Percentiles rank a stretch among this genome's conserved stretches.
Conservation (phyloP, 148 eudicot species). For the Heliosperma pusillum region DNA sequence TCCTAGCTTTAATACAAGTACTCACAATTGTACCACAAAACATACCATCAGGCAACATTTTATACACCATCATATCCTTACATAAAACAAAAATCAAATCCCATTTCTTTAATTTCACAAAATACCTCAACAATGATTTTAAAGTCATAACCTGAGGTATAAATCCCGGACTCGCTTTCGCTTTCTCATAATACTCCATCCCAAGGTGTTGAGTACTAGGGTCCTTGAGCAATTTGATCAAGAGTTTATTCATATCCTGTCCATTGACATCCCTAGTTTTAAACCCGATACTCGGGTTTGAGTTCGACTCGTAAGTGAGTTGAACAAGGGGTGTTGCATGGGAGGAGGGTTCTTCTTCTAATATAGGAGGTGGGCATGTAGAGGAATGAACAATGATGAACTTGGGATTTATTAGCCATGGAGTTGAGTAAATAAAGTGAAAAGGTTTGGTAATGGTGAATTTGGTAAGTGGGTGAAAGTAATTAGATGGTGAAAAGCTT, state of each 20-base stretch:
- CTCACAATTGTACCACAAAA: slow-evolving; percentile 53
- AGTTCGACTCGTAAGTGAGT: slow-evolving; percentile 1
- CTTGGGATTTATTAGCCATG: slow-evolving; percentile 19
- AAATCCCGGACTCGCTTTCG: slow-evolving; percentile 39
- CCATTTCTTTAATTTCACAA: slow-evolving; percentile 55
- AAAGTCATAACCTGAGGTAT: slow-evolving; percentile 43
- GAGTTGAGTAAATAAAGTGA: slow-evolving; percentile 24
- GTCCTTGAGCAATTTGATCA: slow-evolving; percentile 26
- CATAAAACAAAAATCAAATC: slow-evolving; percentile 30
- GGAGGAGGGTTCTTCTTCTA: slow-evolving; percentile 24
- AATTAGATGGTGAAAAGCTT: slow-evolving; percentile 18
- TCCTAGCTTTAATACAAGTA: slow-evolving; percentile 56
- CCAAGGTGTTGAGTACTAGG: slow-evolving; percentile 50
- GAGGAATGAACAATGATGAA: slow-evolving; percentile 23
- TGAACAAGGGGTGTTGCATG: slow-evolving; percentile 24
- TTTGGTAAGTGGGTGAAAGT: slow-evolving; percentile 24
- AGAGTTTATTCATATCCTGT: slow-evolving; percentile 10
- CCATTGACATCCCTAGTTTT: slow-evolving; percentile 5
- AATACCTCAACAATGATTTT: slow-evolving; percentile 47
- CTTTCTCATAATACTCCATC: slow-evolving; percentile 50
- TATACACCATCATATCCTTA: slow-evolving; percentile 40
- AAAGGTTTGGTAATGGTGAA: slow-evolving; percentile 20
- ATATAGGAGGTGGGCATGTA: slow-evolving; percentile 26
- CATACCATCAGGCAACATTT: slow-evolving; percentile 42
- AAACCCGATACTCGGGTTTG: slow-evolving; percentile 1